A percentile compares a stretch with the other conserved stretches of the same genome.
Conservation (phyloP, 1,284 basidiomycete species). For the Ceratobasidium sp. region DNA sequence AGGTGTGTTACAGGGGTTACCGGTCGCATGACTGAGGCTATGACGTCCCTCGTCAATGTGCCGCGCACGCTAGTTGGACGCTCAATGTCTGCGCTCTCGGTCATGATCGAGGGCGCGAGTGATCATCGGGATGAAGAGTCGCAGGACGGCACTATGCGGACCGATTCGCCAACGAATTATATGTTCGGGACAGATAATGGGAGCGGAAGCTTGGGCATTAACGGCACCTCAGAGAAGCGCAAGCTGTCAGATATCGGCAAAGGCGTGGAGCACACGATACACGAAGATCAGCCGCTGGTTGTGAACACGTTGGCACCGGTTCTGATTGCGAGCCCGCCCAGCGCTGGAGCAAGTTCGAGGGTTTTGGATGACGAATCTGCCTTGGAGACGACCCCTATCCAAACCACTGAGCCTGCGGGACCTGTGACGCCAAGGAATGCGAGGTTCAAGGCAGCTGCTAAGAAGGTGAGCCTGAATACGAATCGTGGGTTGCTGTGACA, state of each 20-base stretch:
- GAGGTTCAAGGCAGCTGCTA: conserved; percentile 13
- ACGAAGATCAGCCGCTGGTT: conserved; percentile 20
- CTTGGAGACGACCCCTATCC: neutral
- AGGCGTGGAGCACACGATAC: conserved; percentile 7
- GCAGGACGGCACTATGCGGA: conserved; percentile 26
- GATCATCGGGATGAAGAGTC: conserved; percentile 19
- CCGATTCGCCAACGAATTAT: conserved; percentile 23
- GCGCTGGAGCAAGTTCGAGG: conserved; percentile 10
- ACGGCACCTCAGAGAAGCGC: conserved; percentile 19
- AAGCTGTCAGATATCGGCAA: conserved; percentile 38
- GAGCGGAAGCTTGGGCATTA: conserved; percentile 20
- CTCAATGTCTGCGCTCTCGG: conserved; percentile 7
- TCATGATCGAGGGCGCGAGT: neutral
- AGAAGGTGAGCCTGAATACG: conserved; percentile 10
- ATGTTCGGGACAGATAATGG: conserved; percentile 29
- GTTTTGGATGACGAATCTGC: neutral
- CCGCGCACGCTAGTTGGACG: neutral
- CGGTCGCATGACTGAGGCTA: conserved; percentile 20
- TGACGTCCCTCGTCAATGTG: neutral
- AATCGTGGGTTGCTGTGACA: neutral
- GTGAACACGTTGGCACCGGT: conserved; percentile 23
- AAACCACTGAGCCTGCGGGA: neutral
- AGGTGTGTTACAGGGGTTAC: conserved; percentile 20
- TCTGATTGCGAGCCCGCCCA: neutral
- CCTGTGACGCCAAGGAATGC: neutral